Evolutionary conservation across 768 basidiomycete species (phyloP).

Genomic region (Boletus bicolor): DNA sequence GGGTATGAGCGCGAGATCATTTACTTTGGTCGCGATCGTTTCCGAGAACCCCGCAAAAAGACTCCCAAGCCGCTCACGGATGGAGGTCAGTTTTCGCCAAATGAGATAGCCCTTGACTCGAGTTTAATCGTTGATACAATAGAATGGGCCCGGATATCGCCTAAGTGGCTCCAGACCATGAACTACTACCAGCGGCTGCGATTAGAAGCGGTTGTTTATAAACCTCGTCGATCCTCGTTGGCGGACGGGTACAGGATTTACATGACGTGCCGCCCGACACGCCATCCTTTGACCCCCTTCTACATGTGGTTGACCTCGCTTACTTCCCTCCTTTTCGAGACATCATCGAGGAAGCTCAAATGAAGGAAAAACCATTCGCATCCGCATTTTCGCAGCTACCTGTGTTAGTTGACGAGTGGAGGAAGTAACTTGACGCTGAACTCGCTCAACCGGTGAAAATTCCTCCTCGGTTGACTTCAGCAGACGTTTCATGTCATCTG

Average conservation of each 20-base stretch:
- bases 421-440: neutral
- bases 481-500: neutral
- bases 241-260: neutral
- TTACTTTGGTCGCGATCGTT: no score
- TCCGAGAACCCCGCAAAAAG: neutral
- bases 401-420: slow-evolving; percentile 2
- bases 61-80: neutral
- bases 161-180: neutral
- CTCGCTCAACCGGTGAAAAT: neutral
- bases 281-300: neutral
- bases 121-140: neutral
- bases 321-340: slow-evolving; percentile 1
- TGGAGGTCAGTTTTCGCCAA: neutral
- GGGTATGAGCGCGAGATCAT: neutral
- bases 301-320: slow-evolving; percentile 5
- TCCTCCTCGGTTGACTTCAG: neutral
- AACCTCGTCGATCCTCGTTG: neutral
- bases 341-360: neutral
- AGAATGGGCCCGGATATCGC: slow-evolving; percentile 5
- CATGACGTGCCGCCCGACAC: neutral
- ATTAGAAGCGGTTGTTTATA: neutral
- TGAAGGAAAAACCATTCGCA: neutral
- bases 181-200: neutral
- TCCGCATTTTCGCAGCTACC: slow-evolving; percentile 4
- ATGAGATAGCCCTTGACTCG: neutral